A percentile compares a stretch with the other conserved stretches of the same genome.
These are phyloP conservation scores for Phytophthora nicotianae DNA, from an alignment of 352 stramenopile species.

Conservation along the genomic window DNA sequence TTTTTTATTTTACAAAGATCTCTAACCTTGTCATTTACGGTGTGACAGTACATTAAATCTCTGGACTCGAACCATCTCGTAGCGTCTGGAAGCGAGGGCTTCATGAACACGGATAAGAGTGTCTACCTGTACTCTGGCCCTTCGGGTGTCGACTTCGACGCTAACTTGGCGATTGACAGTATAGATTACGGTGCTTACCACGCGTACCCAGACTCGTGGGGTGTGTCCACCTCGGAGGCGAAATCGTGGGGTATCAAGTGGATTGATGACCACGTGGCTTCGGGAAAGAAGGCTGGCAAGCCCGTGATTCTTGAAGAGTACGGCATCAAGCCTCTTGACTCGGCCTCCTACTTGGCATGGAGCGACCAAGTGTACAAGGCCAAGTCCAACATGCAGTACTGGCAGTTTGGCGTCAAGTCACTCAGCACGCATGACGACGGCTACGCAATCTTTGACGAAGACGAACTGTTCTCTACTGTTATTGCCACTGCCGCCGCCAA, in stretches of 20 bases:
- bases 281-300: slow-evolving; percentile 28
- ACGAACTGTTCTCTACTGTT: slow-evolving; percentile 21
- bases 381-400: slow-evolving; percentile 49
- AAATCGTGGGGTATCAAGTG: slow-evolving; percentile 39
- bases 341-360: slow-evolving; percentile 33
- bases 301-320: slow-evolving; percentile 41
- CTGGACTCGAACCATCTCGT: slow-evolving; percentile 42
- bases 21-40: neutral
- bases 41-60: slow-evolving; percentile 40
- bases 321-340: slow-evolving; percentile 33
- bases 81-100: slow-evolving; percentile 35
- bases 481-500: slow-evolving; percentile 25
- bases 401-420: slow-evolving; percentile 42
- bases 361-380: slow-evolving; percentile 29
- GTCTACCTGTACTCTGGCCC: slow-evolving; percentile 43
- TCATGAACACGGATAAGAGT: slow-evolving; percentile 45
- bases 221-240: slow-evolving; percentile 26
- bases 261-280: slow-evolving; percentile 40
- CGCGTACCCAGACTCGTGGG: slow-evolving; percentile 42
- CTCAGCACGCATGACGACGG: slow-evolving; percentile 27
- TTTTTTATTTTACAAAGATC: neutral
- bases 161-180: slow-evolving; percentile 29
- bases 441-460: slow-evolving; percentile 31
- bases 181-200: slow-evolving; percentile 45
- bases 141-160: slow-evolving; percentile 42